Conservation (phyloP, 2,329 filamentous ascomycete genomes). For the Lithohypha guttulata region DNA sequence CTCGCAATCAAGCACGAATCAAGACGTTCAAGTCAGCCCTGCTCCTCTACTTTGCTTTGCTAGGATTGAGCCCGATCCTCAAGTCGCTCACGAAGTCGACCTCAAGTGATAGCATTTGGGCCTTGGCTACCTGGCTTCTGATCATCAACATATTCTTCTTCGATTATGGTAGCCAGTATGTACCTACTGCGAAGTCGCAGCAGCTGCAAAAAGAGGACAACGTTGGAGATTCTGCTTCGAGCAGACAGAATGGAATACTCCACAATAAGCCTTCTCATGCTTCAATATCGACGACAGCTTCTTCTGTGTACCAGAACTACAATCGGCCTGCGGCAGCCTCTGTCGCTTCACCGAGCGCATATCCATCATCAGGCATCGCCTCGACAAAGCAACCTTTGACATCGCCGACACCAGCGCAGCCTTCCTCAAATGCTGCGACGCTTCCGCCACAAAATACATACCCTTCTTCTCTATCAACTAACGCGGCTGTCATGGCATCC, state of each 20-base stretch:
- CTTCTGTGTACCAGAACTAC: conserved; percentile 8
- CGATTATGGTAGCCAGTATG: conserved; percentile 63
- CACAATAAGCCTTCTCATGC: conserved; percentile 9
- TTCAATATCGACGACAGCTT: conserved; percentile 8
- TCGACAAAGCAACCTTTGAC: not conserved
- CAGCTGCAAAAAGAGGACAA: not conserved
- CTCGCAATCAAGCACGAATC: conserved; percentile 52
- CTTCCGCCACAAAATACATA: conserved; percentile 31
- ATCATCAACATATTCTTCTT: conserved; percentile 97
- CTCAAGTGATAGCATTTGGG: conserved; percentile 92
- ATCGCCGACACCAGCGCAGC: not conserved
- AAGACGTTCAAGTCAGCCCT: conserved; percentile 84
- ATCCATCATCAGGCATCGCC: not conserved
- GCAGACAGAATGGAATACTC: conserved; percentile 1
- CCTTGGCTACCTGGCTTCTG: conserved; percentile 85
- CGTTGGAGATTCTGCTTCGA: not conserved
- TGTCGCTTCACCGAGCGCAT: not conserved
- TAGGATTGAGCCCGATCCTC: conserved; percentile 87
- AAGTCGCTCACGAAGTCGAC: conserved; percentile 93
- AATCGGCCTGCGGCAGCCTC: conserved; percentile 8
- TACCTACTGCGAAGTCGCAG: conserved; percentile 2
- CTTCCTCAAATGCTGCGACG: not conserved
- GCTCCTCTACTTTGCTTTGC: conserved; percentile 82
- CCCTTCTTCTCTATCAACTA: conserved; percentile 67
- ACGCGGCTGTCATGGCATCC: conserved; percentile 90